These are phyloP conservation scores for Eragrostis curvula DNA, from an alignment of 176 grass and related monocot genomes.

Conservation along the genomic window DNA sequence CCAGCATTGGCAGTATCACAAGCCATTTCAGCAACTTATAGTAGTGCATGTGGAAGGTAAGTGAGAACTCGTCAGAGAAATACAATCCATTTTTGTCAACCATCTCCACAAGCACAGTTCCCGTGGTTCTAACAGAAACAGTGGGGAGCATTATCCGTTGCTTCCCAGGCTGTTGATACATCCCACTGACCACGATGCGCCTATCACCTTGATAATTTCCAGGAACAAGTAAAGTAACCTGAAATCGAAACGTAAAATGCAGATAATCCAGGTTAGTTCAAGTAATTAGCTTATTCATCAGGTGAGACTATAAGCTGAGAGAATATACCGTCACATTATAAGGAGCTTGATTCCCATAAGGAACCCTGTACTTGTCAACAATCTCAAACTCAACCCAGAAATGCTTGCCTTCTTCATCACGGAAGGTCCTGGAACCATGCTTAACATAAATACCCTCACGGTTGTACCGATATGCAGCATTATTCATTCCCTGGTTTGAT, in stretches of 20 bases:
- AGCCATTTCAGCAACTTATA: slow-evolving; percentile 98
- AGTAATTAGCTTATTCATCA: slow-evolving; percentile 20
- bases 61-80: slow-evolving; percentile 93
- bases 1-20: slow-evolving; percentile 88
- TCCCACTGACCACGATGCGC: slow-evolving; percentile 58
- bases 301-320: background rate
- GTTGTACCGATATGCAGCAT: slow-evolving; percentile 70
- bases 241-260: slow-evolving; percentile 32
- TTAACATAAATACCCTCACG: slow-evolving; percentile 74
- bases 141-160: slow-evolving; percentile 89
- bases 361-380: slow-evolving; percentile 81
- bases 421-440: slow-evolving; percentile 75
- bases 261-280: slow-evolving; percentile 22
- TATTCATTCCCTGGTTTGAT: slow-evolving; percentile 83
- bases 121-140: slow-evolving; percentile 91
- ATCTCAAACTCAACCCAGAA: slow-evolving; percentile 95
- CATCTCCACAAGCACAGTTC: slow-evolving; percentile 85
- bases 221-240: slow-evolving; percentile 92
- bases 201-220: slow-evolving; percentile 97
- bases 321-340: slow-evolving; percentile 90
- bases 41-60: slow-evolving; percentile 96
- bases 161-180: slow-evolving; percentile 77
- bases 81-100: slow-evolving; percentile 88
- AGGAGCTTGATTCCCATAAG: slow-evolving; percentile 85
- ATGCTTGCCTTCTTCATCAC: slow-evolving; percentile 92